phyloP scores from a whole-genome alignment of 2,329 filamentous ascomycete species.

The Paradendryphiella salina region DNA sequence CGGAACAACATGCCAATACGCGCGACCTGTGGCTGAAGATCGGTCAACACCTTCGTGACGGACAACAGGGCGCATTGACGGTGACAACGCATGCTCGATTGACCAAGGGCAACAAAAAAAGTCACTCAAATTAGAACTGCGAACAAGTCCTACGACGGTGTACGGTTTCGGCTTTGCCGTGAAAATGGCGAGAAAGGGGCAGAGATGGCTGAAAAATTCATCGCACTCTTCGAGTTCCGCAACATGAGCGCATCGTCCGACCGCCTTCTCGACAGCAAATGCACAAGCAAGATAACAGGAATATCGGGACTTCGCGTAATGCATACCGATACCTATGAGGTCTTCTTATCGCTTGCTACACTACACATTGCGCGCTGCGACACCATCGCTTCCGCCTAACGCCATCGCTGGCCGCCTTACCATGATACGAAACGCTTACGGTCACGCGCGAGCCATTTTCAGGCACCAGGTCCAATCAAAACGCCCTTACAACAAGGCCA shows the following conservation, averaged over 20 bases:
- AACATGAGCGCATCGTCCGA: not conserved
- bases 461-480: constrained; percentile 22
- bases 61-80: not conserved
- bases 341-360: constrained; percentile 4
- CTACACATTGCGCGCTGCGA: constrained; percentile 4
- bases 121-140: constrained; percentile 12
- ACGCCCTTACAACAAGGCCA: constrained; percentile 3
- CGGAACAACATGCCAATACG: not conserved
- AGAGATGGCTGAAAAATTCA: constrained; percentile 1
- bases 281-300: not conserved
- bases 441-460: constrained; percentile 15
- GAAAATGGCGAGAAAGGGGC: not conserved
- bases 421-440: constrained; percentile 13
- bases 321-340: constrained; percentile 5
- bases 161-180: constrained; percentile 2
- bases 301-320: not conserved
- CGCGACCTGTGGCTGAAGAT: not conserved
- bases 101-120: constrained; percentile 1
- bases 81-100: not conserved
- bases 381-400: constrained; percentile 6
- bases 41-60: not conserved
- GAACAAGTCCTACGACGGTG: constrained; percentile 18
- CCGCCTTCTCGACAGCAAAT: not conserved
- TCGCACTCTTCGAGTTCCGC: constrained; percentile 6
- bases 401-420: constrained; percentile 16